phyloP scores from a whole-genome alignment of 2,329 filamentous ascomycete species.

The Pseudogymnoascus sp. region DNA sequence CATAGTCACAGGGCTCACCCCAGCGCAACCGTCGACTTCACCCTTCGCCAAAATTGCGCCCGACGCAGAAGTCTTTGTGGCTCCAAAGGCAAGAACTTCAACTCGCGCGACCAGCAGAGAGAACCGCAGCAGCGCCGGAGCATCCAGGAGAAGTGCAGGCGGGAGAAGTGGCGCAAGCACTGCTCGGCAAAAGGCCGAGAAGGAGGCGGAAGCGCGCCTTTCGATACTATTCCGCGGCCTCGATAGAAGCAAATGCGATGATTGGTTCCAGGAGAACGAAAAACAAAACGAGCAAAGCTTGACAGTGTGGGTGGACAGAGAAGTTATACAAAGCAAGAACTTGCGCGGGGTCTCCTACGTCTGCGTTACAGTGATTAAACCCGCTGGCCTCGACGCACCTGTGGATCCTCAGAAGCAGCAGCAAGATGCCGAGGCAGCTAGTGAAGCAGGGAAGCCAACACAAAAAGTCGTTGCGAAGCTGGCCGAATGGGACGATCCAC shows the following conservation, averaged over 20 bases:
- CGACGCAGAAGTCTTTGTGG: slow-evolving; percentile 94
- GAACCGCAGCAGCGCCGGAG: slow-evolving; percentile 71
- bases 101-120: slow-evolving; percentile 57
- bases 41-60: slow-evolving; percentile 89
- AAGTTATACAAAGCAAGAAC: slow-evolving; percentile 63
- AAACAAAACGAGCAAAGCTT: slow-evolving; percentile 51
- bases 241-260: slow-evolving; percentile 59
- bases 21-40: slow-evolving; percentile 57
- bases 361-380: slow-evolving; percentile 77
- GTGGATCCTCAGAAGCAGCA: slow-evolving; percentile 62
- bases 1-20: slow-evolving; percentile 73
- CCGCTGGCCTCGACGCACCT: slow-evolving; percentile 65
- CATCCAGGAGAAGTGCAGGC: slow-evolving; percentile 68
- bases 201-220: slow-evolving; percentile 59
- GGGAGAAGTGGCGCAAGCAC: slow-evolving; percentile 68
- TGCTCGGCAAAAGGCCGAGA: slow-evolving; percentile 48
- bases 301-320: slow-evolving; percentile 77
- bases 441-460: slow-evolving; percentile 49
- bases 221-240: slow-evolving; percentile 74
- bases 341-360: slow-evolving; percentile 73
- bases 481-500: slow-evolving; percentile 75
- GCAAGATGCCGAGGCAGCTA: slow-evolving; percentile 57
- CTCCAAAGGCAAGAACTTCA: slow-evolving; percentile 74
- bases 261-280: slow-evolving; percentile 65
- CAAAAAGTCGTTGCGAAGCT: slow-evolving; percentile 70